Base-by-base conservation (phyloP, 768 basidiomycete genomes). In the Collybia sordida region DNA sequence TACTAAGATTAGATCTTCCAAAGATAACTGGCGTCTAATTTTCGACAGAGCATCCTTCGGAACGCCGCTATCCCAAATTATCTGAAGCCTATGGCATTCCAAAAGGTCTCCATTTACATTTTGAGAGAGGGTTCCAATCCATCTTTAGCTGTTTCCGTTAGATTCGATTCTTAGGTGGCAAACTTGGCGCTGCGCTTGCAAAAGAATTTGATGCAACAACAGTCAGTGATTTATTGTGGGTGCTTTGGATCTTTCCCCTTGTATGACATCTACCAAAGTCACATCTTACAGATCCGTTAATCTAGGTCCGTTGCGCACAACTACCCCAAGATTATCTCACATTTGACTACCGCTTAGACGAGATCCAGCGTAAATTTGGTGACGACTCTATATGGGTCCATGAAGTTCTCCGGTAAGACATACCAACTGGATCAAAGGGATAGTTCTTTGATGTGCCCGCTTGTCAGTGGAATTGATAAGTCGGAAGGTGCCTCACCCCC, bases 141-240 rank as follows among this genome's bases (percentile, higher is more conserved):
- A 43, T 35, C 27, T 27, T 50, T 42, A 34, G 36, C n/a, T n/a
- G 18, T 34, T 34, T 19, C 18, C 35, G 12, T 21, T 17, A 94
- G 92, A 98, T 99, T 62, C 82, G 97, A 9, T 92, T 91, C 58
- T 73, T 99, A 0, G 97, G 97, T 2, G 97, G 97, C 14, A 99
- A 98, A 67, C 80, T 98, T 1, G 97, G 97, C 1, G 79, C 83
- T 45, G 86, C 90, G 2, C 73, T 99, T 22, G 92, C 92, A 1
- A 82, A 85, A 52, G 88, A 93, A 62, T 98, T 91, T 58, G 90
- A 90, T 59, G 95, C 82, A 4, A 87, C 88, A 11, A 93, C 89
- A 3, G 93, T 98, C 4, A 89, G 84, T 0, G 96, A 99, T 60
- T 75, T 98, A 46, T 68, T 96, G 94, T 94, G 61, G 57, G 91